Evolutionary conservation across 2,329 filamentous ascomycete genomes (phyloP), one percentile per base, ranked within the genome.

Genomic region (Pezicula neosporulosa): DNA sequence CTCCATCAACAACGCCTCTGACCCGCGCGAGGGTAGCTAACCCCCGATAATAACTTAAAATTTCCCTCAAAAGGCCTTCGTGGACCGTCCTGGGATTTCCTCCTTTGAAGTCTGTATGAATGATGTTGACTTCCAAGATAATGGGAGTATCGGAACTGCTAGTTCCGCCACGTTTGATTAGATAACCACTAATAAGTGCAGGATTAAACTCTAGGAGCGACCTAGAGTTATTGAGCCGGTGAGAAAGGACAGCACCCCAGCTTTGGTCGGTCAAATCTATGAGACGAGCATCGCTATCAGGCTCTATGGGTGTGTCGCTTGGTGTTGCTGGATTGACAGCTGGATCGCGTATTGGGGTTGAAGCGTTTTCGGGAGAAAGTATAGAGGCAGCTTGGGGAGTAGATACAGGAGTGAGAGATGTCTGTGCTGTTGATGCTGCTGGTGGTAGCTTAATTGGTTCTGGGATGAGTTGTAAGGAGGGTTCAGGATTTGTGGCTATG

Each of bases 201-300:
- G 80, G 80, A 45, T 75, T 77, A 36, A 79, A 66, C 41, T 84
- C 80, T 5, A 78, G 70, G 15, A 80, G 70, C 3, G 77, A 77
- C 9, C 74, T 69, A 0, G 82, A 80, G 61, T 81, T 85, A 66
- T 79, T 83, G 15, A 86, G 73, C 13, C 83, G 77, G 63, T 90
- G 86, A 1, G 81, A 77, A 39, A 89, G 77, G 15, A 94, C 74
- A 5, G 88, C 80, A 18, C 85, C 88, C 85, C 87, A 93, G 0
- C 82, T 87, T 56, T 89, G 86, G 60, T 94, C 89, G 1, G 83
- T 84, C 2, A 81, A 69, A 62, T 94, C 89, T 16, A 89, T 72
- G 10, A 95, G 78, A 18, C 86, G 80, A 1, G 86, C 81, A 51
- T 92, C 87, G 1, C 76, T 75, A 52, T 87, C 83, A 44, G 77